phyloP scores from a whole-genome alignment of 1,284 basidiomycete genomes.

The Cystobasidiaceae sp. region DNA sequence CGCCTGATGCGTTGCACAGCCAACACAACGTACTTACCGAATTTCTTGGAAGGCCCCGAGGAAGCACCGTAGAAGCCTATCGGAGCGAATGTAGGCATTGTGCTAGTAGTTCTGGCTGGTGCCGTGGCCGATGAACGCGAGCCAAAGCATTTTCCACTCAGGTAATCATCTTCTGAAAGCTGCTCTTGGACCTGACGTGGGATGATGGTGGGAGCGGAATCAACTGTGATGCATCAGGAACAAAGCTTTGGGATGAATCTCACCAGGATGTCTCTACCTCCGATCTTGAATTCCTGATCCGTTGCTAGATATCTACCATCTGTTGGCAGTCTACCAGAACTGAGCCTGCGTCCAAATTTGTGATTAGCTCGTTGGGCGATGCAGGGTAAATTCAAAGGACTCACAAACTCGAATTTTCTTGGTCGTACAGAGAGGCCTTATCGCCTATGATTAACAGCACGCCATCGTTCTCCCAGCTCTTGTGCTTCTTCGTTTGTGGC shows the following conservation, averaged over 20 bases:
- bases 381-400: neutral
- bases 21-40: constrained; percentile 36
- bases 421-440: constrained; percentile 8
- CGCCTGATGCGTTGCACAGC: neutral
- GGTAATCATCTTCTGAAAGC: constrained; percentile 57
- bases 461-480: constrained; percentile 70
- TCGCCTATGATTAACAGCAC: constrained; percentile 41
- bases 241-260: neutral
- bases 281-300: constrained; percentile 56
- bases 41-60: neutral
- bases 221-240: neutral
- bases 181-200: constrained; percentile 51
- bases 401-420: neutral
- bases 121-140: too few species aligned
- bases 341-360: neutral
- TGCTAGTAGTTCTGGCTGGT: too few species aligned
- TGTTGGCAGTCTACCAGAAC: constrained; percentile 3
- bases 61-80: too few species aligned
- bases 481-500: constrained; percentile 71
- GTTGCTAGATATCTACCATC: neutral
- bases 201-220: neutral
- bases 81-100: too few species aligned
- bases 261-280: constrained; percentile 64
- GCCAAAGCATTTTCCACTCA: constrained; percentile 63
- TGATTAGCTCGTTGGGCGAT: too few species aligned